A percentile compares a stretch with the other conserved stretches of the same genome.
Conservation (phyloP, 2,329 filamentous ascomycete species). For the Sporothrix globosa region DNA sequence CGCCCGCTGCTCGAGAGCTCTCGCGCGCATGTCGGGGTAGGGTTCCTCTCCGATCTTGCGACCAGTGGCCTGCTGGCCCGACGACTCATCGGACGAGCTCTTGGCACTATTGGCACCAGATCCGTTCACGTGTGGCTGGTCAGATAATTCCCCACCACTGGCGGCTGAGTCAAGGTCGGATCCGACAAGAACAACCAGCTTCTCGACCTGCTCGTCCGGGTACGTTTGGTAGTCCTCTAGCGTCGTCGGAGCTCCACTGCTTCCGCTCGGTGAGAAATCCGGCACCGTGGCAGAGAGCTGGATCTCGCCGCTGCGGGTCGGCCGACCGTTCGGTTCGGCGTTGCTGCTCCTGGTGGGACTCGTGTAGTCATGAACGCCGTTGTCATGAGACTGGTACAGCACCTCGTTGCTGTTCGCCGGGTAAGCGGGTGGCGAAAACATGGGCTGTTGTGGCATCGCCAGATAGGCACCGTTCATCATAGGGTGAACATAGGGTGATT, state of each 20-base stretch:
- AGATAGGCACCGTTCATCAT: conserved; percentile 43
- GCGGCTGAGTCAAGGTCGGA: conserved; percentile 34
- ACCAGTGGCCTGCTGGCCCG: background rate
- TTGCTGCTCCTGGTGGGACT: conserved; percentile 40
- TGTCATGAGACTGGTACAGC: conserved; percentile 40
- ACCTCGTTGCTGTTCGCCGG: conserved; percentile 39
- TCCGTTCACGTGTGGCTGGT: conserved; percentile 15
- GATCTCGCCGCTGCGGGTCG: conserved; percentile 50
- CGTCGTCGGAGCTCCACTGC: conserved; percentile 37
- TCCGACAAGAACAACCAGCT: conserved; percentile 40
- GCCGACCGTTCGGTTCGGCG: conserved; percentile 47
- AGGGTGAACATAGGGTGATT: conserved; percentile 36
- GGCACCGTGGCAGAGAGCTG: conserved; percentile 66
- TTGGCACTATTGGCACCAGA: conserved; percentile 2
- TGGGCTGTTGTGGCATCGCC: conserved; percentile 36
- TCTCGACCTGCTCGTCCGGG: conserved; percentile 42
- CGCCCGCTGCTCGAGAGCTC: conserved; percentile 47
- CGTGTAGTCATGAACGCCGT: conserved; percentile 13
- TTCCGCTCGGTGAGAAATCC: conserved; percentile 57
- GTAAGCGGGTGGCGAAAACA: conserved; percentile 39
- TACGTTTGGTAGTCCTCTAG: conserved; percentile 43
- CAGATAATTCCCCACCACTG: background rate
- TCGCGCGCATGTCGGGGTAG: conserved; percentile 46
- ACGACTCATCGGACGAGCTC: conserved; percentile 6
- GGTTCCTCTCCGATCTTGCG: conserved; percentile 29